These are phyloP conservation scores for Phaeoacremonium minimum DNA, from an alignment of 2,329 filamentous ascomycete genomes.

Conservation along the genomic window DNA sequence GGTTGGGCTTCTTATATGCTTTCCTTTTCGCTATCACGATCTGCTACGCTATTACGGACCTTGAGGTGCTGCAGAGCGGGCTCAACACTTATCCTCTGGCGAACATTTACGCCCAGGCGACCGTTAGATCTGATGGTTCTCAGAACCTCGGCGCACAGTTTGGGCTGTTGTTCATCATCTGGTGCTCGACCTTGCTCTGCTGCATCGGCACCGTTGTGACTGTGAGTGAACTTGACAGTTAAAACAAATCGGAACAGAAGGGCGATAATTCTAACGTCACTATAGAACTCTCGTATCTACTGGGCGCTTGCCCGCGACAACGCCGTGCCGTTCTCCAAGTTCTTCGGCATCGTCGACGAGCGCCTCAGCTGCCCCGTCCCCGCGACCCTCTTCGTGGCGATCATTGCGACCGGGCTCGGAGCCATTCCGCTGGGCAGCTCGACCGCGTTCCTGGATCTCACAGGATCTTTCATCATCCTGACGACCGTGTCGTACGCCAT, in stretches of 20 bases:
- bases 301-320: conserved; percentile 56
- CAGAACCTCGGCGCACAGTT: conserved; percentile 49
- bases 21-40: conserved; percentile 46
- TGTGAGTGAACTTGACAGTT: conserved; percentile 17
- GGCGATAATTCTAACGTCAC: too few species aligned
- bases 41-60: conserved; percentile 52
- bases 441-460: conserved; percentile 52
- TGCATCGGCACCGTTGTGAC: conserved; percentile 48
- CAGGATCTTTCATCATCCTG: conserved; percentile 54
- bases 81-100: conserved; percentile 57
- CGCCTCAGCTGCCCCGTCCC: conserved; percentile 54
- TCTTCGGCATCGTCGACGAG: conserved; percentile 50
- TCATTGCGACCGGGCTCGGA: conserved; percentile 47
- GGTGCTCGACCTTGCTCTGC: conserved; percentile 44
- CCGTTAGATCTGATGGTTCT: conserved; percentile 33
- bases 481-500: conserved; percentile 51
- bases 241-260: too few species aligned
- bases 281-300: conserved; percentile 27
- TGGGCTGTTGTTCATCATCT: conserved; percentile 53
- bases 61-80: conserved; percentile 44
- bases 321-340: conserved; percentile 50
- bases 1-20: conserved; percentile 39
- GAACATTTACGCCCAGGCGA: conserved; percentile 57
- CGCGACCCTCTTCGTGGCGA: conserved; percentile 49
- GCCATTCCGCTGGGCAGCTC: conserved; percentile 51